A percentile compares a stretch with the other conserved stretches of the same genome.
phyloP scores from a whole-genome alignment of 148 eudicot genomes.

The Nepenthes mirabilis region DNA sequence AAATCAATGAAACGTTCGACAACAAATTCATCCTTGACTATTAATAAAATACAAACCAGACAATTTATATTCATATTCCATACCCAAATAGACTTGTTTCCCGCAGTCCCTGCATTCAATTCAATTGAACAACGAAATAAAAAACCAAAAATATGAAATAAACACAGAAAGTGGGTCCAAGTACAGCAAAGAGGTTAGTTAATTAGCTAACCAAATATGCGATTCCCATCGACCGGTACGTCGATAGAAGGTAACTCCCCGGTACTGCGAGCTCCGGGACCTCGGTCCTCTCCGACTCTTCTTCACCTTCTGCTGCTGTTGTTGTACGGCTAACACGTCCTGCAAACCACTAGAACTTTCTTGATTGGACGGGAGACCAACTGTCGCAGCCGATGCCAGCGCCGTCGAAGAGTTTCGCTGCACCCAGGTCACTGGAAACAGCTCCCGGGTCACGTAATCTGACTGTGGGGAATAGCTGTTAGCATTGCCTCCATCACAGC shows the following conservation, averaged over 20 bases:
- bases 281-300: slow-evolving; percentile 66
- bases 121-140: not conserved
- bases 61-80: slow-evolving; percentile 3
- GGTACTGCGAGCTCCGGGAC: slow-evolving; percentile 59
- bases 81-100: slow-evolving; percentile 85
- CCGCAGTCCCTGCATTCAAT: slow-evolving; percentile 70
- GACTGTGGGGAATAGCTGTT: slow-evolving; percentile 2
- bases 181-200: no score
- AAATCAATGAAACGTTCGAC: not conserved
- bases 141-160: not conserved
- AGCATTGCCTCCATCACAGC: not conserved
- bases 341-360: slow-evolving; percentile 8
- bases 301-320: slow-evolving; percentile 21
- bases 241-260: slow-evolving; percentile 62
- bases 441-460: slow-evolving; percentile 28
- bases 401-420: slow-evolving; percentile 3
- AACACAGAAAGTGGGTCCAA: not conserved
- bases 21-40: not conserved
- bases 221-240: slow-evolving; percentile 80
- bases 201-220: slow-evolving; percentile 14
- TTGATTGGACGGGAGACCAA: slow-evolving; percentile 18
- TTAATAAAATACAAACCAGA: not conserved
- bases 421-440: slow-evolving; percentile 26
- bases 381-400: slow-evolving; percentile 3
- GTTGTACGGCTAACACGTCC: slow-evolving; percentile 12